These are phyloP conservation scores for Didymella pomorum DNA, from an alignment of 2,329 filamentous ascomycete species.

Conservation along the genomic window DNA sequence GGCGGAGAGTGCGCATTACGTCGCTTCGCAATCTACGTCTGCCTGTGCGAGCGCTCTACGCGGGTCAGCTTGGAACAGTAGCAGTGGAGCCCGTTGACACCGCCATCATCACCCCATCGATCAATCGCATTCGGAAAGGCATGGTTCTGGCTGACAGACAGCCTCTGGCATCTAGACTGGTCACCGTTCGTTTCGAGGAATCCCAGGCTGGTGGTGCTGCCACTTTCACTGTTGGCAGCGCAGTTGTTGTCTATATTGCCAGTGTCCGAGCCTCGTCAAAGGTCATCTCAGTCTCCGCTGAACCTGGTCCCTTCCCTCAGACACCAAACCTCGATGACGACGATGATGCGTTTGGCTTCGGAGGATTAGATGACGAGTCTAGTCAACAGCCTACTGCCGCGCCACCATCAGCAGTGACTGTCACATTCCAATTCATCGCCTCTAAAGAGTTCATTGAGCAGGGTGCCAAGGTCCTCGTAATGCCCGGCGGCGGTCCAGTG, in stretches of 20 bases:
- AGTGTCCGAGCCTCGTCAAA: slow-evolving; percentile 85
- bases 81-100: slow-evolving; percentile 67
- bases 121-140: slow-evolving; percentile 69
- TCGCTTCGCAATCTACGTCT: slow-evolving; percentile 89
- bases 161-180: slow-evolving; percentile 59
- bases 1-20: slow-evolving; percentile 80
- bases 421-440: slow-evolving; percentile 73
- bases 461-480: slow-evolving; percentile 72
- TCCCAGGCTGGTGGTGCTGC: slow-evolving; percentile 63
- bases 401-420: slow-evolving; percentile 52
- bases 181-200: slow-evolving; percentile 72
- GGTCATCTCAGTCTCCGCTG: slow-evolving; percentile 62
- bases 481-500: slow-evolving; percentile 74
- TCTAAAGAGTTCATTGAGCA: slow-evolving; percentile 77
- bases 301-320: slow-evolving; percentile 8
- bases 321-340: slow-evolving; percentile 35
- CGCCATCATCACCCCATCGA: slow-evolving; percentile 38
- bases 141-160: slow-evolving; percentile 76
- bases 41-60: slow-evolving; percentile 76
- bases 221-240: slow-evolving; percentile 69
- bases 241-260: slow-evolving; percentile 84
- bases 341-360: slow-evolving; percentile 65
- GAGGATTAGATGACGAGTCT: slow-evolving; percentile 56
- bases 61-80: slow-evolving; percentile 89
- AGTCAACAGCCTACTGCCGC: slow-evolving; percentile 14